phyloP scores from a whole-genome alignment of 108 stramenopile species.

The Pelagomonas calceolata region DNA sequence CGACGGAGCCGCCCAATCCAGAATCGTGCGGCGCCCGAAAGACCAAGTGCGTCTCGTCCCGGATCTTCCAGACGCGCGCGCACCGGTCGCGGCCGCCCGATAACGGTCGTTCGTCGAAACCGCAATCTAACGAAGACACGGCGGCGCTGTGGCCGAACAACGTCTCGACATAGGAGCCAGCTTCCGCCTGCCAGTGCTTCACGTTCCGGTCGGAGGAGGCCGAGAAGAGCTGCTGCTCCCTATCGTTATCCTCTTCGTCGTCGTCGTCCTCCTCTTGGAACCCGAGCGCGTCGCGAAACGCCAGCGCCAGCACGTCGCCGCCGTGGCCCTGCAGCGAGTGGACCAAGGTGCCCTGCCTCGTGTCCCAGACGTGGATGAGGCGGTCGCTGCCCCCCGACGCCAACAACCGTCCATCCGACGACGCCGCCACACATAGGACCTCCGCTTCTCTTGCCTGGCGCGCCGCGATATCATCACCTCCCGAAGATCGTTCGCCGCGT shows the following conservation, averaged over 20 bases:
- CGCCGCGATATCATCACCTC: conserved; percentile 10
- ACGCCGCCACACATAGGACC: conserved; percentile 75
- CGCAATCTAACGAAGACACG: conserved; percentile 64
- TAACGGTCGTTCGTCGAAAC: conserved; percentile 64
- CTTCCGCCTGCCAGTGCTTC: conserved; percentile 67
- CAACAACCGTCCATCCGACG: conserved; percentile 79
- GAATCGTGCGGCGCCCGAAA: conserved; percentile 63
- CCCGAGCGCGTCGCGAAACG: conserved; percentile 75
- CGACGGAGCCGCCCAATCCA: conserved; percentile 37
- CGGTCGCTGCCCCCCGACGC: conserved; percentile 79
- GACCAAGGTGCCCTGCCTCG: conserved; percentile 30
- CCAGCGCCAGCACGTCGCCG: conserved; percentile 60
- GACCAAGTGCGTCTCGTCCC: conserved; percentile 91
- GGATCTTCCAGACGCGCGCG: conserved; percentile 89
- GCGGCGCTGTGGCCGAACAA: conserved; percentile 94
- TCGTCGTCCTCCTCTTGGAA: conserved; percentile 81
- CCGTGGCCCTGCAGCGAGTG: conserved; percentile 70
- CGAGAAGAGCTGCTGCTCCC: conserved; percentile 72
- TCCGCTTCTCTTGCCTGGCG: conserved; percentile 52
- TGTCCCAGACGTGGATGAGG: conserved; percentile 67
- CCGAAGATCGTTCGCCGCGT: not conserved
- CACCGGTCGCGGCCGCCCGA: conserved; percentile 76
- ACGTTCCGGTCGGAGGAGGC: conserved; percentile 77
- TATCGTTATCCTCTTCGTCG: conserved; percentile 6
- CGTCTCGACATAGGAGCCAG: conserved; percentile 93